Base-by-base conservation (phyloP, 352 stramenopile species). In the Globisporangium parvum region DNA sequence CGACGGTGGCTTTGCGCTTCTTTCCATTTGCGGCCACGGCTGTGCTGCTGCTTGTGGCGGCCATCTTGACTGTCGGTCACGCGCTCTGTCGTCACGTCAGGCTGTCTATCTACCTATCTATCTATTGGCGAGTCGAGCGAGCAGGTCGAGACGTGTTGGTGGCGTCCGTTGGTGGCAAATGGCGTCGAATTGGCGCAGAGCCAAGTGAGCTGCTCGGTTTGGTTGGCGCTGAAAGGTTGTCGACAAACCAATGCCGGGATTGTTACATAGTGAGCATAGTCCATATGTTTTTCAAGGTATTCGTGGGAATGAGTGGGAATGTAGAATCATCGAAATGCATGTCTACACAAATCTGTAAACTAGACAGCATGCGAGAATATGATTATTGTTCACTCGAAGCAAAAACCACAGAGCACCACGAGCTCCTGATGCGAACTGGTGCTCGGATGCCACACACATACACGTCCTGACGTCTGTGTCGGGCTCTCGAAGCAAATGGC, bases 1-100 rank as follows among this genome's bases (percentile, higher is more conserved):
- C 45, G 2, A 42, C 45, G 15, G 46, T 23, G 12, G 47, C 35
- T 49, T 59, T 67, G 42, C 46, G 26, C 37, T 47, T 60, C 35
- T 35, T 60, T 46, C 47, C 41, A 17, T 51, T 51, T 18, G 31
- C 48, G 26, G 40, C 37, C 9, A n/a, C 18, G 9, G 45, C 8
- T 12, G 45, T 42, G 14, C 14, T 42, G 37, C 37, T 42, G 37
- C 12, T 35, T 2, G 39, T 20, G 6, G 39, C 39, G 39, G 18
- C 39, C 39, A 44, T 44, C 18, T 18, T 44, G 39, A 35, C 31
- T 9, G 9, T 35, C 31, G 5, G 31, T 2, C 31, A 12, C 31
- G 31, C 31, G 10, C 39, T 18, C 4, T 5, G 18, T 6, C 18
- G 39, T 44, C 39, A 20, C 14, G 18, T n/a, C 18, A 20, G 39